Base-by-base conservation (phyloP, 2,329 filamentous ascomycete genomes). In the Fusarium staphyleae region DNA sequence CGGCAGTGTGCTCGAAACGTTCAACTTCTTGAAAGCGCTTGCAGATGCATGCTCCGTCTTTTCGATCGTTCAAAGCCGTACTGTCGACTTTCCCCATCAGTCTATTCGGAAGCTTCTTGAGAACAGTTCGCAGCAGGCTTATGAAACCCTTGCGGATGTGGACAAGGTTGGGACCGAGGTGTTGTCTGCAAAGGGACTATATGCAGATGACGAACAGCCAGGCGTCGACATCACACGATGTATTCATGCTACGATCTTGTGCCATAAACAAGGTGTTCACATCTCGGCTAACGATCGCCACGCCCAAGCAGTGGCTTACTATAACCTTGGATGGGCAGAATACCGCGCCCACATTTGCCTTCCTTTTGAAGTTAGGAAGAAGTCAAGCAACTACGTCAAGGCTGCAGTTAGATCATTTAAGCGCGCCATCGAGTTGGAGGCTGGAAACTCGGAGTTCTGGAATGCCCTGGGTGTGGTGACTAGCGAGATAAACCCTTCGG, bases 361-460 rank as follows among this genome's bases (percentile, higher is more conserved):
- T 15, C 82, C 81, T 29, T 70, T 71, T 1, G 69, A 74, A 3
- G 67, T 81, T 39, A 77, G 75, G 29, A 86, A 85, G 66, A 88
- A 81, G 66, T 79, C 81, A 14, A 82, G 85, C 68, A 82, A 81
- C 62, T 92, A 91, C 63, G 78, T 95, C 39, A 93, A 89, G 71
- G 87, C 92, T 6, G 85, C 95, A 1, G 88, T 98, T 59, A 84
- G 87, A 48, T 95, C 91, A 66, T 98, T 99, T 81, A 99, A 99
- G 76, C 84, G 91, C 36, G 90, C 95, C 1, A 99, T 99, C 61
- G 95, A 98, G 74, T 81, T 97, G 1, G 96, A 99, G 73, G 90
- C 93, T 6, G 90, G 92, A 44, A 99, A 98, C 69, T 80, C 91
- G 0, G 93, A 98, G 63, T 98, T 98, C 72, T 99, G 95, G 95